Conservation (phyloP, 352 stramenopile genomes). For the Phytophthora colocasiae region DNA sequence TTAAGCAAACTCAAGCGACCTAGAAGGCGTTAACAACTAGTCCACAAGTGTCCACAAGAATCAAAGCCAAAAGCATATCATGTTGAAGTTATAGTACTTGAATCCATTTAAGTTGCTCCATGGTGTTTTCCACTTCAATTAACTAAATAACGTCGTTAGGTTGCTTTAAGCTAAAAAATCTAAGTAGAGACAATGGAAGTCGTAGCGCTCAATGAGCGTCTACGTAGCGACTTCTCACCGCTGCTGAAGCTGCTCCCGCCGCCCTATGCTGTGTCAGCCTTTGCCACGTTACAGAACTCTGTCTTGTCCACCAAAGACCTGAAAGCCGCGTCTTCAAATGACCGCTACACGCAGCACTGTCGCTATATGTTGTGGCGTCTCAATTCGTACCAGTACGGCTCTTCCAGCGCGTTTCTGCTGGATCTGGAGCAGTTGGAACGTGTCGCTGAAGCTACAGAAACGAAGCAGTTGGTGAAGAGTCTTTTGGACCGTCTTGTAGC, state of each 20-base stretch:
- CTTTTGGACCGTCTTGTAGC: slow-evolving; percentile 18
- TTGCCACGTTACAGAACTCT: not conserved
- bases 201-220: slow-evolving; percentile 69
- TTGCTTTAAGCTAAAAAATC: slow-evolving; percentile 10
- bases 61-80: not conserved
- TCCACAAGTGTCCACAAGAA: slow-evolving; percentile 26
- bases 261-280: slow-evolving; percentile 18
- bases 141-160: not conserved
- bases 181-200: slow-evolving; percentile 56
- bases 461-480: slow-evolving; percentile 21
- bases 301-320: slow-evolving; percentile 1
- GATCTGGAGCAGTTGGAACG: slow-evolving; percentile 60
- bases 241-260: slow-evolving; percentile 61
- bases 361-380: slow-evolving; percentile 52
- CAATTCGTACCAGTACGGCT: slow-evolving; percentile 73
- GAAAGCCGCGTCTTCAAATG: not conserved
- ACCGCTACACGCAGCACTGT: slow-evolving; percentile 43
- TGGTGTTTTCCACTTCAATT: slow-evolving; percentile 6
- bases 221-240: slow-evolving; percentile 65
- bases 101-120: not conserved
- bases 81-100: not conserved
- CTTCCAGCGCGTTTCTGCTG: slow-evolving; percentile 52
- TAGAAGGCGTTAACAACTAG: slow-evolving; percentile 6
- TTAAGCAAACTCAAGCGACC: slow-evolving; percentile 13
- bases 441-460: slow-evolving; percentile 13